phyloP scores from a whole-genome alignment of 2,329 filamentous ascomycete species.

The Fonsecaea multimorphosa region DNA sequence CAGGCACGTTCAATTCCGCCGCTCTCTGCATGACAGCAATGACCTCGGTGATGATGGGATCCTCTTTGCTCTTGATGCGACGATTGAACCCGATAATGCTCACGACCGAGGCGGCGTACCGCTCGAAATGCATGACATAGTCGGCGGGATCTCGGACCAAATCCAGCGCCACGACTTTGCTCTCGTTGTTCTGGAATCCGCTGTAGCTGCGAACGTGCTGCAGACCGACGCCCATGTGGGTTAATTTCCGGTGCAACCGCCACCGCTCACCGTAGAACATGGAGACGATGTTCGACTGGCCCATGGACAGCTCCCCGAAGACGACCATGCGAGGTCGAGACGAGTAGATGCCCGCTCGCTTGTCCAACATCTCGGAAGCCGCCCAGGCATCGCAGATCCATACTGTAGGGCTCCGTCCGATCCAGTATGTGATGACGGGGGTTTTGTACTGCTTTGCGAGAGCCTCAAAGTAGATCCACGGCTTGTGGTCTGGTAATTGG shows the following conservation, averaged over 20 bases:
- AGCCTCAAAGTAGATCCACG: constrained; percentile 64
- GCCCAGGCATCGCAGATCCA: constrained; percentile 43
- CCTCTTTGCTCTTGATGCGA: constrained; percentile 51
- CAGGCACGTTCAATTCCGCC: constrained; percentile 61
- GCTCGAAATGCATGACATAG: constrained; percentile 50
- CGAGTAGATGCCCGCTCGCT: constrained; percentile 44
- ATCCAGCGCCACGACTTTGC: constrained; percentile 58
- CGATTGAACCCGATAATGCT: constrained; percentile 51
- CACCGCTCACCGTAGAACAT: constrained; percentile 51
- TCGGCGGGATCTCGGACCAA: constrained; percentile 44
- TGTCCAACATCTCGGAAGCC: constrained; percentile 44
- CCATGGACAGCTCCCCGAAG: constrained; percentile 42
- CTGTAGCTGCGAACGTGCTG: constrained; percentile 63
- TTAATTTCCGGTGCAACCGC: constrained; percentile 57
- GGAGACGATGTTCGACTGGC: constrained; percentile 49
- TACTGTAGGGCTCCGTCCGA: constrained; percentile 49
- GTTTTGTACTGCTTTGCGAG: constrained; percentile 58
- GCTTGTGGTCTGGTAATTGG: constrained; percentile 60
- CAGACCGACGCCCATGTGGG: constrained; percentile 59
- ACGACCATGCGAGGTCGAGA: constrained; percentile 43
- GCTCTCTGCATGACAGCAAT: constrained; percentile 66
- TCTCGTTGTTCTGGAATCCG: constrained; percentile 64
- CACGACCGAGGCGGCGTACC: constrained; percentile 51
- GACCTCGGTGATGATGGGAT: constrained; percentile 67
- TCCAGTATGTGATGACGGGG: constrained; percentile 63